These are phyloP conservation scores for Cyberlindnera meyerae DNA, from an alignment of 805 yeast genomes.

Conservation along the genomic window DNA sequence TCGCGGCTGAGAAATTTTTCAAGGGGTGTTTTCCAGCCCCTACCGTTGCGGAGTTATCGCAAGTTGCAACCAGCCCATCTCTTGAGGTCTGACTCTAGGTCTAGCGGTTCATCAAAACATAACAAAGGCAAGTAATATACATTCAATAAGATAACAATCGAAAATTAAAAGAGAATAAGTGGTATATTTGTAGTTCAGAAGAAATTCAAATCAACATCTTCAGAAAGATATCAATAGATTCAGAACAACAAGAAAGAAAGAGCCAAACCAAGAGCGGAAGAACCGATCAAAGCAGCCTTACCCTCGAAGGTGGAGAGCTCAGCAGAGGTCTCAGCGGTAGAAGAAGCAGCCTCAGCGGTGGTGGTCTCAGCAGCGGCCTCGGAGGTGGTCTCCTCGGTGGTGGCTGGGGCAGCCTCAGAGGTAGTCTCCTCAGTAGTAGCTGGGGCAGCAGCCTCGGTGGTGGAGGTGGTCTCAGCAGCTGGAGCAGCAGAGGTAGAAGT, in stretches of 20 bases:
- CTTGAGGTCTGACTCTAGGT: no score
- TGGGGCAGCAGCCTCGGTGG: constrained; percentile 11
- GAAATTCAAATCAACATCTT: no score
- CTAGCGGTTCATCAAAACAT: no score
- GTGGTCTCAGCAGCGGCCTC: constrained; percentile 1
- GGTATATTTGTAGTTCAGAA: no score
- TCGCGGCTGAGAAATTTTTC: no score
- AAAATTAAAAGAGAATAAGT: no score
- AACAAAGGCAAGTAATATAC: no score
- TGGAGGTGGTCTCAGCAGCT: constrained; percentile 10
- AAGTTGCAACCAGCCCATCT: no score
- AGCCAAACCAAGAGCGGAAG: constrained; percentile 20
- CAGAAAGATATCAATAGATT: no score
- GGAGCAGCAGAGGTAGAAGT: constrained; percentile 4
- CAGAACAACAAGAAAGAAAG: constrained; percentile 17
- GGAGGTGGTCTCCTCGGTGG: constrained; percentile 1
- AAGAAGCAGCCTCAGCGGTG: background rate
- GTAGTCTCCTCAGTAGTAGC: constrained; percentile 11
- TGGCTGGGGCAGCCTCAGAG: constrained; percentile 8
- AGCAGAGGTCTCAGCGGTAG: background rate
- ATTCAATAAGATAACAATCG: no score
- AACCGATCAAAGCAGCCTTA: constrained; percentile 19
- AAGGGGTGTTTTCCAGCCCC: no score
- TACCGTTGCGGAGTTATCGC: no score
- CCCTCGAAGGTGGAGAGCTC: constrained; percentile 15